phyloP scores from a whole-genome alignment of 1,139 yeast genomes.

The Groenewaldozyma auringiensis region DNA sequence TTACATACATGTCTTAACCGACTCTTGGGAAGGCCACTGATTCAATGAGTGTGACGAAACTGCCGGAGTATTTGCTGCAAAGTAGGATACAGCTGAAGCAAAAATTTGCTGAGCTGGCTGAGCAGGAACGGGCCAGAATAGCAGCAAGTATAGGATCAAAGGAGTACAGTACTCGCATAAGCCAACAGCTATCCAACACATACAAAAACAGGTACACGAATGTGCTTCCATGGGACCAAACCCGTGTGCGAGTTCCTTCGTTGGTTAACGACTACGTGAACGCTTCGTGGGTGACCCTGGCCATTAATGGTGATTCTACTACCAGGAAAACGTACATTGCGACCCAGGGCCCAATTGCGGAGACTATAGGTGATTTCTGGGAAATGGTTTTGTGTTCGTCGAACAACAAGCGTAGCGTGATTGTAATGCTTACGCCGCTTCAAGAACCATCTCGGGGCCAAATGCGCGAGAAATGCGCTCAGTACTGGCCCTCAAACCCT shows the following conservation, averaged over 20 bases:
- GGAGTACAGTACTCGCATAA: background rate
- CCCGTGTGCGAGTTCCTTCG: conserved; percentile 40
- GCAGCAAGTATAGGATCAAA: background rate
- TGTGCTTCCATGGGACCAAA: conserved; percentile 53
- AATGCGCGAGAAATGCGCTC: conserved; percentile 53
- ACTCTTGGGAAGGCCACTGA: too few species aligned
- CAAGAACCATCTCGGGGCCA: conserved; percentile 41
- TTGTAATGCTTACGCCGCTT: conserved; percentile 85
- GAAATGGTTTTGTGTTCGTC: conserved; percentile 55
- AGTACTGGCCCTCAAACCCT: conserved; percentile 58
- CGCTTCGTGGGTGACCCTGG: conserved; percentile 38
- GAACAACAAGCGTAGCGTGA: conserved; percentile 39
- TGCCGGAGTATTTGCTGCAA: conserved; percentile 1
- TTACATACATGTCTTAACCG: too few species aligned
- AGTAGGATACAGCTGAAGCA: conserved; percentile 1
- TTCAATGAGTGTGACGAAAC: background rate
- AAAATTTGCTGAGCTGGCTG: conserved; percentile 11
- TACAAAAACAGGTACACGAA: conserved; percentile 48
- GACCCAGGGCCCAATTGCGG: conserved; percentile 62
- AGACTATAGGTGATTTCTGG: conserved; percentile 73
- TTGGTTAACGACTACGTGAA: conserved; percentile 39
- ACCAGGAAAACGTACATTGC: conserved; percentile 41
- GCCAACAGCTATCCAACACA: conserved; percentile 18
- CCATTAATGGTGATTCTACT: conserved; percentile 12
- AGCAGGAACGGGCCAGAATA: conserved; percentile 2